Evolutionary conservation across 2,329 filamentous ascomycete genomes (phyloP).

Genomic region (Huntiella moniliformis): DNA sequence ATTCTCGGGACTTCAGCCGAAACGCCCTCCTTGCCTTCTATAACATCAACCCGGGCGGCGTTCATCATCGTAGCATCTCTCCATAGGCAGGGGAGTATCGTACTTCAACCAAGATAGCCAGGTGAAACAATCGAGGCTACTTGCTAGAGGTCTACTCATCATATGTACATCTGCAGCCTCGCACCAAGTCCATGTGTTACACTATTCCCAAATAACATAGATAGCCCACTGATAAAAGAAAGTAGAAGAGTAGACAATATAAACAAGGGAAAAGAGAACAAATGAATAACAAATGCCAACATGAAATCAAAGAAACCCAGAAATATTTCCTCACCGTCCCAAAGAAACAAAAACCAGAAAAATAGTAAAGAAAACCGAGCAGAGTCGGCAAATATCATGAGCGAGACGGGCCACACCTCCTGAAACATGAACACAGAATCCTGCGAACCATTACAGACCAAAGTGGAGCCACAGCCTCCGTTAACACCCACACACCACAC

Average conservation of each 20-base stretch:
- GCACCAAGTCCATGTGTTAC: not conserved
- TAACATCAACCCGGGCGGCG: no score
- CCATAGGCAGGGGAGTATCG: no score
- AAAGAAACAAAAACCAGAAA: slow-evolving; percentile 5
- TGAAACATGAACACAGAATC: not conserved
- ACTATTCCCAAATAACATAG: not conserved
- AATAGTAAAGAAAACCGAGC: slow-evolving; percentile 16
- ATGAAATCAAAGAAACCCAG: slow-evolving; percentile 15
- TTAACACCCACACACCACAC: not conserved
- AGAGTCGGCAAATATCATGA: slow-evolving; percentile 3
- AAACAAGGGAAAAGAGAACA: slow-evolving; percentile 6
- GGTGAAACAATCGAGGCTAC: not conserved
- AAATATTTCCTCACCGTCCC: slow-evolving; percentile 4
- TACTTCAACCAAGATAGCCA: no score
- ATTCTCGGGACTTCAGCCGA: no score
- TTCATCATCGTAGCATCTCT: no score
- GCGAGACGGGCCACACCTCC: not conserved
- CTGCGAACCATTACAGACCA: no score
- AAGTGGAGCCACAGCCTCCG: no score
- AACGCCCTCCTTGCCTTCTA: no score
- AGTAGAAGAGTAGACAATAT: slow-evolving; percentile 9
- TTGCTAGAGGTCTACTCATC: not conserved
- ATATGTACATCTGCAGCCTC: not conserved
- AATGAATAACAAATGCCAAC: slow-evolving; percentile 15
- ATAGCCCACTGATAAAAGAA: slow-evolving; percentile 2